phyloP scores from a whole-genome alignment of 192 early-diverging fungal species.

The Radiomyces spectabilis region DNA sequence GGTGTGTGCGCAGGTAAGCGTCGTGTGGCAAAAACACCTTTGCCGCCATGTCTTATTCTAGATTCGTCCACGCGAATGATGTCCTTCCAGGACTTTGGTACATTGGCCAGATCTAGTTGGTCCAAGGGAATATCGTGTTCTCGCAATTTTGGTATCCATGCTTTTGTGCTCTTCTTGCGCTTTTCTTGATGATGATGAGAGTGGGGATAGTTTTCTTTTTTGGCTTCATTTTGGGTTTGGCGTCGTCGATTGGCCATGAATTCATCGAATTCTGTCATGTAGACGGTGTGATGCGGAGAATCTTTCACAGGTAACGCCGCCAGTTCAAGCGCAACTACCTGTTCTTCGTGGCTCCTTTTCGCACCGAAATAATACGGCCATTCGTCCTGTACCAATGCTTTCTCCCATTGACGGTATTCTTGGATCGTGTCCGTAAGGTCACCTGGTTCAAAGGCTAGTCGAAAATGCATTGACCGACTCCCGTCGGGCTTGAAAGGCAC shows the following conservation, averaged over 20 bases:
- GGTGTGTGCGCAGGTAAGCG: slow-evolving; percentile 64
- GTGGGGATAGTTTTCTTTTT: background rate
- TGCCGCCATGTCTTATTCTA: slow-evolving; percentile 50
- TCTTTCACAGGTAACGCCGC: background rate
- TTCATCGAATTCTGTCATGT: slow-evolving; percentile 13
- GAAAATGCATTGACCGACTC: slow-evolving; percentile 61
- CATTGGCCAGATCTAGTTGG: too few relatives aligned
- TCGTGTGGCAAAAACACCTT: slow-evolving; percentile 61
- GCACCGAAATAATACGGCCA: slow-evolving; percentile 82
- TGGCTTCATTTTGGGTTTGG: background rate
- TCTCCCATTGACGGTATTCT: slow-evolving; percentile 71
- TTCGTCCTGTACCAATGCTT: slow-evolving; percentile 57
- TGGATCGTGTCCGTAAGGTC: slow-evolving; percentile 62
- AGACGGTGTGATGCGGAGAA: background rate
- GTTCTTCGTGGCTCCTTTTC: slow-evolving; percentile 6
- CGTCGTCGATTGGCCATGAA: slow-evolving; percentile 12
- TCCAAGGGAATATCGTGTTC: too few relatives aligned
- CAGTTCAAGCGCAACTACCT: background rate
- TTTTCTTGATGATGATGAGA: background rate
- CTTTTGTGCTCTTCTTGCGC: background rate
- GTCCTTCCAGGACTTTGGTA: slow-evolving; percentile 4
- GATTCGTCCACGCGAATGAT: slow-evolving; percentile 52
- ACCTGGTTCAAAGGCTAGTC: slow-evolving; percentile 67
- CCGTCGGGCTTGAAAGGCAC: slow-evolving; percentile 56
- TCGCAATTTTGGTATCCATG: background rate